Evolutionary conservation across 371 early-diverging fungal genomes (phyloP).

Genomic region (Mitosporidium daphniae): DNA sequence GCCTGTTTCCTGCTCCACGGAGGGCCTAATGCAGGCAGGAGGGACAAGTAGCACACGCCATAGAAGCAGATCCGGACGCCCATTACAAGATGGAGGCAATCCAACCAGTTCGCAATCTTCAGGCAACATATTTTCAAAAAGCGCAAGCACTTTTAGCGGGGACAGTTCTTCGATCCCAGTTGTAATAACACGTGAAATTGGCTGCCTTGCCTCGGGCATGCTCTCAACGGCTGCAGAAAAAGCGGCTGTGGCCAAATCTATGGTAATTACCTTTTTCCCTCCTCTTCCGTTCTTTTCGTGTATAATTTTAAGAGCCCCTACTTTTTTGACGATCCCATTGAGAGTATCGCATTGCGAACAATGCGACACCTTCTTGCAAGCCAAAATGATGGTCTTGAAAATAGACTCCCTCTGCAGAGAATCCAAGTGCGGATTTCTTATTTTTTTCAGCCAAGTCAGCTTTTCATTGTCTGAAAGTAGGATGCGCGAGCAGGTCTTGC

Average conservation of each 20-base stretch:
- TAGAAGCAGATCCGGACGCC: slow-evolving; percentile 56
- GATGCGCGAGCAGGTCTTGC: slow-evolving; percentile 67
- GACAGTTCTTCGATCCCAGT: slow-evolving; percentile 77
- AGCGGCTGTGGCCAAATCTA: slow-evolving; percentile 28
- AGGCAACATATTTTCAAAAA: slow-evolving; percentile 44
- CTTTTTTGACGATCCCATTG: slow-evolving; percentile 67
- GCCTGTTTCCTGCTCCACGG: slow-evolving; percentile 53
- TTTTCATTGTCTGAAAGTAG: slow-evolving; percentile 41
- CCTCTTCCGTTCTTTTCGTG: slow-evolving; percentile 59
- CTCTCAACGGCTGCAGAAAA: slow-evolving; percentile 25
- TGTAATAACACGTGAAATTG: slow-evolving; percentile 35
- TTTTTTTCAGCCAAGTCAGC: slow-evolving; percentile 18
- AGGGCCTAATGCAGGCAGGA: slow-evolving; percentile 84
- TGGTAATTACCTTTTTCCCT: slow-evolving; percentile 17
- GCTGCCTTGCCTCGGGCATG: slow-evolving; percentile 28
- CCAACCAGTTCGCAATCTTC: slow-evolving; percentile 78
- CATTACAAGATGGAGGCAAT: slow-evolving; percentile 31
- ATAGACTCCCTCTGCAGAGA: slow-evolving; percentile 26
- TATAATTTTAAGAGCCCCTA: slow-evolving; percentile 63
- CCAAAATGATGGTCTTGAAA: slow-evolving; percentile 36
- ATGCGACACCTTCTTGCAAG: slow-evolving; percentile 45
- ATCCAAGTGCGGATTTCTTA: slow-evolving; percentile 19
- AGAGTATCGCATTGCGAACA: slow-evolving; percentile 48
- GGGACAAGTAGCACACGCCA: slow-evolving; percentile 81
- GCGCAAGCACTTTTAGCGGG: slow-evolving; percentile 36